phyloP scores from a whole-genome alignment of 83 land plant species.

The Larix sibirica region DNA sequence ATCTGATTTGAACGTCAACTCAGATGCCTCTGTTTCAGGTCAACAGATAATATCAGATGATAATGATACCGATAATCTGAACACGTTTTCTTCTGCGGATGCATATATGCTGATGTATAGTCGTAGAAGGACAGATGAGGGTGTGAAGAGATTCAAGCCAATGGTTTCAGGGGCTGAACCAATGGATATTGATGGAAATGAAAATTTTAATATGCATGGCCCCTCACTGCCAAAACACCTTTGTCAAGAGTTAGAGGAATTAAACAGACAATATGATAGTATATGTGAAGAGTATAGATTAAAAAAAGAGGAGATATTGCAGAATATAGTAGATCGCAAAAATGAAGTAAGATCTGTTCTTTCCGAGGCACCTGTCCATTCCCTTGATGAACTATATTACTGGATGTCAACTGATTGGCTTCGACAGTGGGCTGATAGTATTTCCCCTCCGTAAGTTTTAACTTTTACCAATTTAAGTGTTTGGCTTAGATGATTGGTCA shows the following conservation, averaged over 20 bases:
- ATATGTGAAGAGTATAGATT: slow-evolving; percentile 63
- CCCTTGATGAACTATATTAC: slow-evolving; percentile 56
- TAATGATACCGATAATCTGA: slow-evolving; percentile 14
- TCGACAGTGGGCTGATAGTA: slow-evolving; percentile 89
- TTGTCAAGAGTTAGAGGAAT: slow-evolving; percentile 49
- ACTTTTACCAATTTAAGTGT: neutral
- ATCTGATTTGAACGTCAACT: slow-evolving; percentile 17
- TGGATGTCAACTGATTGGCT: slow-evolving; percentile 98
- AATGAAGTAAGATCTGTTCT: slow-evolving; percentile 81
- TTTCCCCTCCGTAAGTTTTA: slow-evolving; percentile 64
- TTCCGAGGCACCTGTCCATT: slow-evolving; percentile 68
- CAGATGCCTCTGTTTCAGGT: slow-evolving; percentile 12
- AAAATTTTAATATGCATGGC: neutral
- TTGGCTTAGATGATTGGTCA: neutral
- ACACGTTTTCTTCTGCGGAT: slow-evolving; percentile 79
- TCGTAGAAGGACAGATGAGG: slow-evolving; percentile 12
- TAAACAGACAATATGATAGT: slow-evolving; percentile 51
- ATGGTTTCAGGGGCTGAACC: neutral
- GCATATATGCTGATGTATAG: slow-evolving; percentile 97
- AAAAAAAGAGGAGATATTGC: slow-evolving; percentile 46
- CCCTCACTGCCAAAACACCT: slow-evolving; percentile 67
- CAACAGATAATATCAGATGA: slow-evolving; percentile 18
- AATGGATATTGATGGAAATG: slow-evolving; percentile 13
- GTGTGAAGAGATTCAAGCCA: slow-evolving; percentile 2
- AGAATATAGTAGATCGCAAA: slow-evolving; percentile 54